Percentiles rank a stretch among this genome's conserved stretches.
Evolutionary conservation across 176 grass and related monocot genomes (phyloP).

Genomic region (Oryza officinalis): DNA sequence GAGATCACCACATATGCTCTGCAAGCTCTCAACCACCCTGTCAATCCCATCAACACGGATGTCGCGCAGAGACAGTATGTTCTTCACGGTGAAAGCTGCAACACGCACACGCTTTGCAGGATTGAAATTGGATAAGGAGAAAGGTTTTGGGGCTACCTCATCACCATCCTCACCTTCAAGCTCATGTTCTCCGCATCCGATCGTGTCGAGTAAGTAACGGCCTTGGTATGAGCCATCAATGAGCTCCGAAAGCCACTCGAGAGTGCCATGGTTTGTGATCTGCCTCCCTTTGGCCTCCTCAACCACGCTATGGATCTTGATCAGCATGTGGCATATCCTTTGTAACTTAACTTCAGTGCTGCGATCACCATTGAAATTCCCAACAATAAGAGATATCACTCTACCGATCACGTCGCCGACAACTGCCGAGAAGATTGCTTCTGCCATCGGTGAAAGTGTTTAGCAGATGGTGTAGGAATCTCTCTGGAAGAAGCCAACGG

Average conservation of each 20-base stretch:
- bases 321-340: not conserved
- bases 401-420: constrained; percentile 12
- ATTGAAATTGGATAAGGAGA: constrained; percentile 23
- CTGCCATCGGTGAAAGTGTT: not conserved
- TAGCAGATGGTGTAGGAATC: not conserved
- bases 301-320: constrained; percentile 33
- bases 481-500: not conserved
- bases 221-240: not conserved
- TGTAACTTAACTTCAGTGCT: constrained; percentile 20
- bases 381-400: constrained; percentile 8
- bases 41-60: not conserved
- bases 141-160: not conserved
- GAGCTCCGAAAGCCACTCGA: constrained; percentile 30
- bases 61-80: not conserved
- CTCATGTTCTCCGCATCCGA: not conserved
- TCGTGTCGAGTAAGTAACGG: constrained; percentile 31
- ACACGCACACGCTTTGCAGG: not conserved
- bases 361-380: not conserved
- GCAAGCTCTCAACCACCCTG: not conserved
- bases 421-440: not conserved
- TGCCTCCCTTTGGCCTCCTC: constrained; percentile 34
- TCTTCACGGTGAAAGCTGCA: constrained; percentile 3
- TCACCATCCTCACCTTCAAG: not conserved
- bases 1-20: not conserved
- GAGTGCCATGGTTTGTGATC: constrained; percentile 25